A percentile compares a stretch with the other conserved stretches of the same genome.
These are phyloP conservation scores for Blastobotrys serpentis DNA, from an alignment of 1,139 yeast genomes.

Conservation along the genomic window DNA sequence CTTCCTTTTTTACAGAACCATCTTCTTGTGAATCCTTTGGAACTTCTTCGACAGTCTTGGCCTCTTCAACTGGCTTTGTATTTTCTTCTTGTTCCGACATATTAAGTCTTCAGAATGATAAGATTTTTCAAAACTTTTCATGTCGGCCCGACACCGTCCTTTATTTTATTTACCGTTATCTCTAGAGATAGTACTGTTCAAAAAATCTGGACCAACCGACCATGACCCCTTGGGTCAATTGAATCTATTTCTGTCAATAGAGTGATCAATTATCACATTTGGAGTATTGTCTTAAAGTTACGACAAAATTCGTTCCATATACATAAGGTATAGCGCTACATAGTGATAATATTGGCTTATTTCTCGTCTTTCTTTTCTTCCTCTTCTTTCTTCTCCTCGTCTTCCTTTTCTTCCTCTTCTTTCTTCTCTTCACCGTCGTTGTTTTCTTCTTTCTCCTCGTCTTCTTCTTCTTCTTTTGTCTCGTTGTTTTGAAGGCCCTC, in stretches of 20 bases:
- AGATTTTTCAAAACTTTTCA: not conserved
- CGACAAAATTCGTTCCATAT: too few species aligned
- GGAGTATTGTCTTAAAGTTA: too few species aligned
- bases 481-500: not conserved
- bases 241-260: too few species aligned
- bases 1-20: not conserved
- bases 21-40: not conserved
- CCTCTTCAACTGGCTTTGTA: not conserved
- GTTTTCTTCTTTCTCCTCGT: not conserved
- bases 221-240: too few species aligned
- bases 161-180: too few species aligned
- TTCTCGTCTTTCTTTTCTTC: not conserved
- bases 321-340: not conserved
- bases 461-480: not conserved
- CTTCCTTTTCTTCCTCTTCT: not conserved
- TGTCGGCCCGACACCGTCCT: conserved; percentile 2
- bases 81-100: not conserved
- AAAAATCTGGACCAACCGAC: too few species aligned
- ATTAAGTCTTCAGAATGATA: not conserved
- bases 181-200: too few species aligned
- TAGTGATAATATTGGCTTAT: not conserved
- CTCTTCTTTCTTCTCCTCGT: conserved; percentile 3
- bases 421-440: not conserved
- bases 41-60: not conserved
- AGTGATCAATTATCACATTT: too few species aligned